Evolutionary conservation across 306 rosid genomes (phyloP), one percentile per base, ranked within the genome.

Genomic region (Acacia crassicarpa): DNA sequence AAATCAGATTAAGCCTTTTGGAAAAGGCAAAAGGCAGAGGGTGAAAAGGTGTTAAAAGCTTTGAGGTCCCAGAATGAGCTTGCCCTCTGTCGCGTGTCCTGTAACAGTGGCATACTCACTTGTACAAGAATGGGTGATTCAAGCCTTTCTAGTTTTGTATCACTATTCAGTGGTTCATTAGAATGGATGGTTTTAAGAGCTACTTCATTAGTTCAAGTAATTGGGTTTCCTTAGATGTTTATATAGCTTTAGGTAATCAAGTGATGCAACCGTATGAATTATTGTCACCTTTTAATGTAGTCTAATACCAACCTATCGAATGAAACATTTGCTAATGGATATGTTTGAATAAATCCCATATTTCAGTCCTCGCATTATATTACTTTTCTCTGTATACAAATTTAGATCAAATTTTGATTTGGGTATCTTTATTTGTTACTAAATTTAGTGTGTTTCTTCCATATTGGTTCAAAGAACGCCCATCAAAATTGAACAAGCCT

Each of bases 401-500:
- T 78, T 70, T 61, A 30, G 76, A 48, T 74, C 25, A 32, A 51
- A 68, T 44, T 4, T 30, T 66, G 45, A 68, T 19, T 61, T 76
- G 23, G 9, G 16, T 45, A 16, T 53, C 46, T 67, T 76, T 73
- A 38, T 70, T 58, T 30, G 59, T 44, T 63, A 35, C 65, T 72
- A 6, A 84, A 65, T 4, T 19, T 73, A 10, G 9, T n/a, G 14
- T 82, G 69, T 72, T 75, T 70, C 6, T 76, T 51, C 35, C 44
- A 22, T 66, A 22, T 83, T 67, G 59, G 88, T 72, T 38, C 76
- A 61, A 38, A 78, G 25, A 67, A 38, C 82, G 25, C 75, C 82
- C 77, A 63, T 73, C 91, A 4, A 74, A 83, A 32, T 78, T 56
- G 74, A 81, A 86, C 77, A 88, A 51, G 32, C 84, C 91, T 35